A percentile compares a stretch with the other conserved stretches of the same genome.
Conservation (phyloP, 1,284 basidiomycete genomes). For the Puccinia hordei region DNA sequence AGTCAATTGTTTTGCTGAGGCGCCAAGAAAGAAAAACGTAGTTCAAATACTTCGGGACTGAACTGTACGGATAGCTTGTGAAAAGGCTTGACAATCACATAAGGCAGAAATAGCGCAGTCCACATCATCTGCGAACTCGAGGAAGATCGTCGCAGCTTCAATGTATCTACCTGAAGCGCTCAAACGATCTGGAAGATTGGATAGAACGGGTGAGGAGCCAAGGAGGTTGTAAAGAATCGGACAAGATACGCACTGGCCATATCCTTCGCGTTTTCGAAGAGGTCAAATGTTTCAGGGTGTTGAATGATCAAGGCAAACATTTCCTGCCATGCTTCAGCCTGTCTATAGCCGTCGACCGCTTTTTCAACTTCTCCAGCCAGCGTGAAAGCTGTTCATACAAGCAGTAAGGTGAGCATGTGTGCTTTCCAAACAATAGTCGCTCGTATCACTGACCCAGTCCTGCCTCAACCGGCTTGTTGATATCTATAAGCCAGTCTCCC, state of each 20-base stretch:
- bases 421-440: neutral
- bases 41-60: slow-evolving; percentile 51
- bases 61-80: slow-evolving; percentile 83
- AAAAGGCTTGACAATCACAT: slow-evolving; percentile 77
- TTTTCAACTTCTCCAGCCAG: slow-evolving; percentile 69
- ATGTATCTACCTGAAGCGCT: slow-evolving; percentile 72
- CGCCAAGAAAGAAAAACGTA: neutral
- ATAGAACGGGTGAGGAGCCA: slow-evolving; percentile 8
- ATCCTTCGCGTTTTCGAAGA: neutral
- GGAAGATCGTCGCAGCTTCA: slow-evolving; percentile 79
- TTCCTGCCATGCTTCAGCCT: slow-evolving; percentile 83
- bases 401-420: neutral
- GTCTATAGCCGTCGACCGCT: slow-evolving; percentile 81
- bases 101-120: slow-evolving; percentile 76
- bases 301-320: slow-evolving; percentile 75
- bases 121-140: slow-evolving; percentile 81
- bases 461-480: slow-evolving; percentile 78
- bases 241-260: slow-evolving; percentile 62
- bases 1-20: neutral
- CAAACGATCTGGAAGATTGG: slow-evolving; percentile 69
- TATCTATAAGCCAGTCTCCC: slow-evolving; percentile 64
- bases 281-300: slow-evolving; percentile 63
- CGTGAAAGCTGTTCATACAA: slow-evolving; percentile 67
- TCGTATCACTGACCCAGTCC: slow-evolving; percentile 67
- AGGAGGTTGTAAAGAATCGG: slow-evolving; percentile 66